Conservation (phyloP, 2,329 filamentous ascomycete species). For the Calonectria pseudoturangicola region DNA sequence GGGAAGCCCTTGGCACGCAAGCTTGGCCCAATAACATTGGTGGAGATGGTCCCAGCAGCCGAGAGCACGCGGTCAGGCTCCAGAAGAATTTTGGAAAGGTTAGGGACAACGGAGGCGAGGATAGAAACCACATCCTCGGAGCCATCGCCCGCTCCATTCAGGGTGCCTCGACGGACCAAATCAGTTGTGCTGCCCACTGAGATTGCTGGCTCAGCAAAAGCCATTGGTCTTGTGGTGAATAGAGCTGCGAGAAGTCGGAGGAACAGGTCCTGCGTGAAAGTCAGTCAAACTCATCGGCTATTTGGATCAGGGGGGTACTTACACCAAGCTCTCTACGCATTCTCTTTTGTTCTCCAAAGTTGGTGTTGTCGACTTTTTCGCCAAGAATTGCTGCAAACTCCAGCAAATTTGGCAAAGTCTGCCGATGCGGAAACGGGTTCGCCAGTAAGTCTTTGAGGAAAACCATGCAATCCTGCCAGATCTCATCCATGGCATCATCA, state of each 20-base stretch:
- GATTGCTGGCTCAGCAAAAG: constrained; percentile 75
- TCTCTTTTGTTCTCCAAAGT: constrained; percentile 93
- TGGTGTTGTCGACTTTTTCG: constrained; percentile 97
- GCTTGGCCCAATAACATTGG: constrained; percentile 86
- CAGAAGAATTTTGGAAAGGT: constrained; percentile 87
- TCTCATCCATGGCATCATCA: constrained; percentile 98
- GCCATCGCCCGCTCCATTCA: constrained; percentile 65
- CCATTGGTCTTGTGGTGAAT: constrained; percentile 90
- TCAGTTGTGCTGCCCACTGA: constrained; percentile 60
- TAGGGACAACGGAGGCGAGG: constrained; percentile 85
- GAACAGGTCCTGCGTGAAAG: constrained; percentile 83
- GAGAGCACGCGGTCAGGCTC: constrained; percentile 89
- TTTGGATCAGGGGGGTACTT: constrained; percentile 61
- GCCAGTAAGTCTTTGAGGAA: constrained; percentile 92
- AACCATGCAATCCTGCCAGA: constrained; percentile 94
- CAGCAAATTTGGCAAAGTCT: constrained; percentile 88
- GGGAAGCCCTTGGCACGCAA: constrained; percentile 92
- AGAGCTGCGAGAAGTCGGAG: constrained; percentile 91
- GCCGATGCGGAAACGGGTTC: constrained; percentile 95
- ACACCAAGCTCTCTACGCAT: constrained; percentile 94
- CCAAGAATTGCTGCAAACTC: constrained; percentile 93
- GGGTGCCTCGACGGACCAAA: constrained; percentile 61
- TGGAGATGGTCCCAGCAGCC: constrained; percentile 87
- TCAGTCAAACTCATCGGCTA: constrained; percentile 51
- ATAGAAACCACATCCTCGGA: constrained; percentile 88